A percentile compares a stretch with the other conserved stretches of the same genome.
phyloP scores from a whole-genome alignment of 805 yeast genomes.

The Metschnikowia bowlesiae region DNA sequence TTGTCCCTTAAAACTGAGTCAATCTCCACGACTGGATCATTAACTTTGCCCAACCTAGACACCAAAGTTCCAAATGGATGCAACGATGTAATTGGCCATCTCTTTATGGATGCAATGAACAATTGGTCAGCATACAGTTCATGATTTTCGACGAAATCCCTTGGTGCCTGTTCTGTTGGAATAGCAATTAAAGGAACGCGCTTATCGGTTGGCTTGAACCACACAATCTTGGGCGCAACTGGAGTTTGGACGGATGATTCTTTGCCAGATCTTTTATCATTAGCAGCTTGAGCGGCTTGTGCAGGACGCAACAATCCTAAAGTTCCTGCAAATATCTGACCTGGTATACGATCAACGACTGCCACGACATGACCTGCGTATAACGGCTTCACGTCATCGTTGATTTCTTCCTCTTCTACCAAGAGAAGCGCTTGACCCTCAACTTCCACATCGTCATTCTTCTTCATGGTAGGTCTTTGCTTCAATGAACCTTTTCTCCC shows the following conservation, averaged over 20 bases:
- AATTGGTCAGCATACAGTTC: conserved; percentile 74
- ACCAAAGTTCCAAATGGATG: conserved; percentile 97
- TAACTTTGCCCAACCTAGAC: conserved; percentile 78
- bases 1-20: conserved; percentile 87
- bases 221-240: conserved; percentile 84
- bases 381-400: conserved; percentile 86
- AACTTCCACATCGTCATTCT: conserved; percentile 96
- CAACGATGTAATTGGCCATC: conserved; percentile 98
- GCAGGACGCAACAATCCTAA: conserved; percentile 92
- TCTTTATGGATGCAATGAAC: conserved; percentile 91
- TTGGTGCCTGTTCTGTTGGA: conserved; percentile 97
- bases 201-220: conserved; percentile 98
- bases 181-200: conserved; percentile 97
- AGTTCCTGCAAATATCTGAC: conserved; percentile 93
- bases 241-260: conserved; percentile 44
- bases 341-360: conserved; percentile 94
- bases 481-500: conserved; percentile 83
- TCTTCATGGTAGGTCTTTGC: conserved; percentile 95
- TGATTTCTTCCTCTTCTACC: conserved; percentile 93
- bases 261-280: conserved; percentile 45
- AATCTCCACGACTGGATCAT: conserved; percentile 72
- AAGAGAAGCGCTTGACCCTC: conserved; percentile 92
- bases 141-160: conserved; percentile 89
- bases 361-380: conserved; percentile 99
- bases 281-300: conserved; percentile 83